A percentile compares a stretch with the other conserved stretches of the same genome.
These are phyloP conservation scores for Neocatenulostroma microsporum DNA, from an alignment of 2,329 filamentous ascomycete genomes.

Conservation along the genomic window DNA sequence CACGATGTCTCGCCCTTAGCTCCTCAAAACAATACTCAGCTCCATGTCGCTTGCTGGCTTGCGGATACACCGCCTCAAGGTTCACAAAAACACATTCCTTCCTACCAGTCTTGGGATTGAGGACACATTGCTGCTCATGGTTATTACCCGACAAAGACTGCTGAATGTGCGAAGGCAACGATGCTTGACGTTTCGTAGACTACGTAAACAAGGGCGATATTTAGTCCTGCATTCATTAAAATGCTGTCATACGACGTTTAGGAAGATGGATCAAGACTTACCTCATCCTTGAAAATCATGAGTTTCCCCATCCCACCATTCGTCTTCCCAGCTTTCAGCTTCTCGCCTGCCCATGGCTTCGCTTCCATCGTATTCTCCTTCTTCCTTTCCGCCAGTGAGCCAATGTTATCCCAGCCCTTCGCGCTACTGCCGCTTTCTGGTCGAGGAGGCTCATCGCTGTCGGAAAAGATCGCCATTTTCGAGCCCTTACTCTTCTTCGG, in stretches of 20 bases:
- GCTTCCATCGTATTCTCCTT: conserved; percentile 88
- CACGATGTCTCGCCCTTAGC: conserved; percentile 68
- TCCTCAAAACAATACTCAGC: conserved; percentile 89
- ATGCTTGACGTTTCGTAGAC: conserved; percentile 28
- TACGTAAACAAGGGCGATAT: conserved; percentile 53
- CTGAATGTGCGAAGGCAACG: conserved; percentile 11
- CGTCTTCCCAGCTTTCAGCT: conserved; percentile 77
- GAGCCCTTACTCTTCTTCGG: conserved; percentile 60
- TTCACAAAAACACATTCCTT: conserved; percentile 83
- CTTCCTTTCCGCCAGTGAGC: conserved; percentile 74
- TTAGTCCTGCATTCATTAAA: conserved; percentile 98
- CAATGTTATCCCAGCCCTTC: conserved; percentile 88
- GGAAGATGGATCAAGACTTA: conserved; percentile 49
- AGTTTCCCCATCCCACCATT: conserved; percentile 71
- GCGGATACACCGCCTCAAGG: conserved; percentile 76
- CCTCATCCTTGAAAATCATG: conserved; percentile 90
- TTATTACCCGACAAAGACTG: conserved; percentile 20
- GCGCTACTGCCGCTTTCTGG: conserved; percentile 47
- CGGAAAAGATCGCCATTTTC: conserved; percentile 88
- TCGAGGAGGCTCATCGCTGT: conserved; percentile 48
- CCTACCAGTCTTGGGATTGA: conserved; percentile 75
- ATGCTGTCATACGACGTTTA: conserved; percentile 34
- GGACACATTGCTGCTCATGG: conserved; percentile 64
- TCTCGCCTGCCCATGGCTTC: conserved; percentile 88
- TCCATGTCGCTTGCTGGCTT: conserved; percentile 55